Evolutionary conservation across 2,329 filamentous ascomycete species (phyloP), one percentile per base, ranked within the genome.

Genomic region (Fusarium sterilihyphosum): DNA sequence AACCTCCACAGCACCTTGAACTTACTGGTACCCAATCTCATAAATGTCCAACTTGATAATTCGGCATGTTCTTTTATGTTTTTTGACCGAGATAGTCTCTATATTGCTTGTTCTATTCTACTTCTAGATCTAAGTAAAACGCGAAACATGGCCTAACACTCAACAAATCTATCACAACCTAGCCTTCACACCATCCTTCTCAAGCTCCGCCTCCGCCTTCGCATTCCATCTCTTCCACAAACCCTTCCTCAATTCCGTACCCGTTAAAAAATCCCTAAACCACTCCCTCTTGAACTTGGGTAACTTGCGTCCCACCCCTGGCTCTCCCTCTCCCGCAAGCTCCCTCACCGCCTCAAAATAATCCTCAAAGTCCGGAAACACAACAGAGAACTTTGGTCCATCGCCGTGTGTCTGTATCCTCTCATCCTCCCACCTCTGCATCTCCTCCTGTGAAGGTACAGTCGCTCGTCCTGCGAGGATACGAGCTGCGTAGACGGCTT

Each of bases 301-400:
- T 66, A 88, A 73, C 61, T 76, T 77, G 47, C 88, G 82, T 5
- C 88, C 88, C 24, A 83, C 79, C 0, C 83, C 86, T 4, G 82
- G 73, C 35, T 80, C 80, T 0, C 83, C 83, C 49, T 86, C 84
- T 0, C 88, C 88, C 4, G 88, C 86, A 31, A 91, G 71, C 24
- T 67, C 72, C 37, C 89, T 83, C 22, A 91, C 69, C 3, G 82
- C 83, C 78, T 92, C 89, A 73, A 93, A 92, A 76, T 92, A 92
- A 20, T 89, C 86, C 71, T 91, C 87, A 77, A 92, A 92, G 37
- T 92, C 86, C 0, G 91, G 91, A 67, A 86, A 88, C 16, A 92
- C 80, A 5, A 89, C 82, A 0, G 86, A 84, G 71, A 92, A 92
- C 6, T 83, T 84, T 0, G 85, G 81, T 0, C 90, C 89, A 69